phyloP scores from a whole-genome alignment of 164 flowering plant genomes.

The Amborella trichopoda region DNA sequence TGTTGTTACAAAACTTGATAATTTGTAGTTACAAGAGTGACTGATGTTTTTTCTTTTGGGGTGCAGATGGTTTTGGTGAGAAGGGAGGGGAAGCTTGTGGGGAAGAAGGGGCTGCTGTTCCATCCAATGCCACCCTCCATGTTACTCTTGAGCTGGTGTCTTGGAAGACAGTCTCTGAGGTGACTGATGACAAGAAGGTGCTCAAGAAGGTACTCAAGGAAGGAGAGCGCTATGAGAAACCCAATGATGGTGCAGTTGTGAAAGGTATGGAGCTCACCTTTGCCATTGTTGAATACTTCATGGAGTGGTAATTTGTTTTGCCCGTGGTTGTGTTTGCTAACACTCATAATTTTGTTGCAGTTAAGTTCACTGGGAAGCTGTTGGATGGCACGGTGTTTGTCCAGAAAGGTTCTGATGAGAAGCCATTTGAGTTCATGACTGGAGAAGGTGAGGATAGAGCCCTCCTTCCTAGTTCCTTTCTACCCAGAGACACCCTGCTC shows the following conservation, averaged over 20 bases:
- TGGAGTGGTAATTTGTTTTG: background rate
- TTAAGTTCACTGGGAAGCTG: conserved; percentile 77
- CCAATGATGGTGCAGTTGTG: conserved; percentile 67
- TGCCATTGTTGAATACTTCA: too few species aligned
- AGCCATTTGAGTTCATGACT: conserved; percentile 68
- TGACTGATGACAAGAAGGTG: conserved; percentile 77
- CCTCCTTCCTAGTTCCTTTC: too few species aligned
- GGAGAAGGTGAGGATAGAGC: conserved; percentile 97
- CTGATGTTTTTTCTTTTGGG: background rate
- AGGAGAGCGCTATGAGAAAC: conserved; percentile 90
- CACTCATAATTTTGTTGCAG: conserved; percentile 28
- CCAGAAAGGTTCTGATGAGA: conserved; percentile 70
- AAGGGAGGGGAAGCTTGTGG: conserved; percentile 56
- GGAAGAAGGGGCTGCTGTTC: conserved; percentile 44
- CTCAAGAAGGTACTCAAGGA: conserved; percentile 78
- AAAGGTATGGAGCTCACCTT: too few species aligned
- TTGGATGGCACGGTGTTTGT: conserved; percentile 69
- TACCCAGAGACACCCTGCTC: too few species aligned
- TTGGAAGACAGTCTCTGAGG: conserved; percentile 84
- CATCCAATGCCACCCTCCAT: conserved; percentile 60
- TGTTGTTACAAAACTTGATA: background rate
- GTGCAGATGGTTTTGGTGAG: conserved; percentile 86
- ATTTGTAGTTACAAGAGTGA: background rate
- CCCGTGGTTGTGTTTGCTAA: too few species aligned
- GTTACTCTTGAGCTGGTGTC: conserved; percentile 69